phyloP scores from a whole-genome alignment of 108 stramenopile species.

The Discostella pseudostelligera region DNA sequence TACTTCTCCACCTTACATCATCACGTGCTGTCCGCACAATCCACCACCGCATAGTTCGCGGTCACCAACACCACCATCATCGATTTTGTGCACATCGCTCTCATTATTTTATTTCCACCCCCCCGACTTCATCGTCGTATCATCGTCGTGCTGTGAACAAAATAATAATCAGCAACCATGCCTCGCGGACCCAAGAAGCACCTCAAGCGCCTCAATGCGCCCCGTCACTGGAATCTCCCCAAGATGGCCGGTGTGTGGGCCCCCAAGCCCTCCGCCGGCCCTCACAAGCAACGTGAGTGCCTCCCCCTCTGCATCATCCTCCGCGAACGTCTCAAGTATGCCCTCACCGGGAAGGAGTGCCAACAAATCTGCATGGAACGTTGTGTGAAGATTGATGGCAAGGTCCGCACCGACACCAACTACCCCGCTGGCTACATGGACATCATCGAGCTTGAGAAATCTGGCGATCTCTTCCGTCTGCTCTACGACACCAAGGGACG shows the following conservation, averaged over 20 bases:
- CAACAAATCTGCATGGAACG: slow-evolving; percentile 99
- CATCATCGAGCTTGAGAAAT: slow-evolving; percentile 93
- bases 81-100: too few species aligned
- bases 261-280: slow-evolving; percentile 92
- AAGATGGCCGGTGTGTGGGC: slow-evolving; percentile 99
- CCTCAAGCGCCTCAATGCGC: slow-evolving; percentile 99
- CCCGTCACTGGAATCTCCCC: slow-evolving; percentile 98
- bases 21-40: too few species aligned
- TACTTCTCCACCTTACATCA: too few species aligned
- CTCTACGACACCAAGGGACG: slow-evolving; percentile 99
- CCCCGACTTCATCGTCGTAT: too few species aligned
- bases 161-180: too few species aligned
- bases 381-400: slow-evolving; percentile 97
- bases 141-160: too few species aligned
- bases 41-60: too few species aligned
- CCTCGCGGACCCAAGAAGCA: slow-evolving; percentile 99
- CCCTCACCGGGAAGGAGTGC: slow-evolving; percentile 97
- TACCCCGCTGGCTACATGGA: slow-evolving; percentile 99
- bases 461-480: slow-evolving; percentile 96
- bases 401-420: slow-evolving; percentile 98
- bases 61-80: too few species aligned
- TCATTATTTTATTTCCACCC: too few species aligned
- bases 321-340: slow-evolving; percentile 99
- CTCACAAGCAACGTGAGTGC: slow-evolving; percentile 98
- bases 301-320: slow-evolving; percentile 95